These are phyloP conservation scores for Stachybotrys chlorohalonatus DNA, from an alignment of 2,329 filamentous ascomycete genomes.

Conservation along the genomic window DNA sequence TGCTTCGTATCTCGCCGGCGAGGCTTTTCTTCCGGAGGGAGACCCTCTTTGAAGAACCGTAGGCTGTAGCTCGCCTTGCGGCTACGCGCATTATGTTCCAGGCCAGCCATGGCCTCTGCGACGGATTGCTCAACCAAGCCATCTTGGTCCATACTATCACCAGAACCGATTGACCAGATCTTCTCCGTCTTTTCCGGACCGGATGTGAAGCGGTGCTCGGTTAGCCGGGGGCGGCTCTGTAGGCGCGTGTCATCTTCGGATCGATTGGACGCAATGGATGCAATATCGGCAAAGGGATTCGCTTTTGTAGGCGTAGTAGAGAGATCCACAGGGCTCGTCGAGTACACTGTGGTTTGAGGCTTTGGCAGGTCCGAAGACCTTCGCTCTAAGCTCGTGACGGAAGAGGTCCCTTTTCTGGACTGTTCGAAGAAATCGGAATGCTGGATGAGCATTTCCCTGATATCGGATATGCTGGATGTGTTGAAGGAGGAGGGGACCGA, in stretches of 20 bases:
- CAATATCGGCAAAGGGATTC: slow-evolving; percentile 8
- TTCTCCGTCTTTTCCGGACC: slow-evolving; percentile 53
- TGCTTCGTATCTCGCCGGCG: slow-evolving; percentile 40
- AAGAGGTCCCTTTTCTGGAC: slow-evolving; percentile 18
- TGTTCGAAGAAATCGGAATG: slow-evolving; percentile 21
- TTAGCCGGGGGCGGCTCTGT: slow-evolving; percentile 24
- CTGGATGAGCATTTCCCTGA: slow-evolving; percentile 27
- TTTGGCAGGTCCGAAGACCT: slow-evolving; percentile 13
- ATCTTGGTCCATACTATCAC: slow-evolving; percentile 37
- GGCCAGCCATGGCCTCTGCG: slow-evolving; percentile 48
- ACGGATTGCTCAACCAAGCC: slow-evolving; percentile 58
- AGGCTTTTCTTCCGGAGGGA: slow-evolving; percentile 47
- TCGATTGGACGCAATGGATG: slow-evolving; percentile 4
- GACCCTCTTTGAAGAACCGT: slow-evolving; percentile 57
- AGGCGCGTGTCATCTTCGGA: slow-evolving; percentile 10
- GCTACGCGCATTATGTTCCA: slow-evolving; percentile 55
- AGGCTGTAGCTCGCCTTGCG: slow-evolving; percentile 60
- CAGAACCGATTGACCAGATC: slow-evolving; percentile 54
- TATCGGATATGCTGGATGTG: slow-evolving; percentile 19
- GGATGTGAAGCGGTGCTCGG: slow-evolving; percentile 32
- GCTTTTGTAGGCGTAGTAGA: slow-evolving; percentile 11
- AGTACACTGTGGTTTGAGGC: slow-evolving; percentile 13
- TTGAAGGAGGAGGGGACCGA: slow-evolving; percentile 21
- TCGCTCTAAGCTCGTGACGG: slow-evolving; percentile 25
- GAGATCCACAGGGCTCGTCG: slow-evolving; percentile 17